Evolutionary conservation across 1,284 basidiomycete species (phyloP).

Genomic region (Leccinum colubrinum): DNA sequence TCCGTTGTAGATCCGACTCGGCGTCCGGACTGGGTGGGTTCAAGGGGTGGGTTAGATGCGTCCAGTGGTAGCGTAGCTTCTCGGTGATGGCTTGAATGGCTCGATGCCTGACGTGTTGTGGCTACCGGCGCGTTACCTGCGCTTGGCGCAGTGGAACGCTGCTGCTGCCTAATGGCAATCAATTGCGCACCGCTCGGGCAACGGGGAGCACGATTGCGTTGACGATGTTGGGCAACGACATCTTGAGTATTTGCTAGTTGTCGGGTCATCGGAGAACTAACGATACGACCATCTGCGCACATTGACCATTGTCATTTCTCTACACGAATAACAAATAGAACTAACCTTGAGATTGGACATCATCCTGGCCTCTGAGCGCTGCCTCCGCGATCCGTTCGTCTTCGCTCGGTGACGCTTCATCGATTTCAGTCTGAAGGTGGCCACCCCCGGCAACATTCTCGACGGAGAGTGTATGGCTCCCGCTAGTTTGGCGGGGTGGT

Average conservation of each 20-base stretch:
- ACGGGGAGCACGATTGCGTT: background rate
- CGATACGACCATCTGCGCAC: too few species aligned
- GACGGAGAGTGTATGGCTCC: background rate
- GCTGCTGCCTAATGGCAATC: background rate
- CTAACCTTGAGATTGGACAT: background rate
- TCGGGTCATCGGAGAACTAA: too few species aligned
- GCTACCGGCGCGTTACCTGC: background rate
- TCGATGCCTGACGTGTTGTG: background rate
- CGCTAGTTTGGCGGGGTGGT: background rate
- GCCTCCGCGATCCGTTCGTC: background rate
- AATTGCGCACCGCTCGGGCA: background rate
- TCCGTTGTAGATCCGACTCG: background rate
- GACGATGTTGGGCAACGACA: background rate
- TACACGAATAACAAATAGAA: background rate
- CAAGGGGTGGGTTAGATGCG: background rate
- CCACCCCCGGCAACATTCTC: background rate
- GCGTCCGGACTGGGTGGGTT: background rate
- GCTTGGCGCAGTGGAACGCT: background rate
- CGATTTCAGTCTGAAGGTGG: background rate
- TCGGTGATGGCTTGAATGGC: background rate
- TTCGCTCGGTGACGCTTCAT: background rate
- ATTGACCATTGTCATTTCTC: too few species aligned
- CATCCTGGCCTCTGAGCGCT: background rate
- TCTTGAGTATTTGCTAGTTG: background rate
- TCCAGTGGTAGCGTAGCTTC: background rate